phyloP scores from a whole-genome alignment of 164 flowering plant species.

The Aristolochia fimbriata region DNA sequence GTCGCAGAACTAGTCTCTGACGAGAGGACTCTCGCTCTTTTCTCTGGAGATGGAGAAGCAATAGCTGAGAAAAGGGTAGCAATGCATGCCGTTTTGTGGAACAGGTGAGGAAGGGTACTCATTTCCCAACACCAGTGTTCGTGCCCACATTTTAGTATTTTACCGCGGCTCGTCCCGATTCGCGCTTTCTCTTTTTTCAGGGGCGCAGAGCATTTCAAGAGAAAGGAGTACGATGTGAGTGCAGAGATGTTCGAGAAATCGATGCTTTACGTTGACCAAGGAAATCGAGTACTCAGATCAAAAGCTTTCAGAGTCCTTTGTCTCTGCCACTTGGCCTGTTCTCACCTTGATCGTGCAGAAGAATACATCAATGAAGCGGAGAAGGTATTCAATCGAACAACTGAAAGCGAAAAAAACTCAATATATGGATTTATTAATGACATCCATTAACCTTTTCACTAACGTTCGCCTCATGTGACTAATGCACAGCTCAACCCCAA shows the following conservation, averaged over 20 bases:
- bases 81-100: slow-evolving; percentile 90
- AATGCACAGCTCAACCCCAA: slow-evolving; percentile 79
- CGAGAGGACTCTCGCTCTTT: slow-evolving; percentile 67
- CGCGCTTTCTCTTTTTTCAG: too few species aligned
- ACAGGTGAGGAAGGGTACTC: slow-evolving; percentile 32
- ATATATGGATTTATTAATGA: background rate
- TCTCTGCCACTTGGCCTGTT: slow-evolving; percentile 77
- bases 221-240: slow-evolving; percentile 59
- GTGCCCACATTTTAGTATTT: too few species aligned
- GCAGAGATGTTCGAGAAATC: slow-evolving; percentile 87
- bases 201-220: slow-evolving; percentile 69
- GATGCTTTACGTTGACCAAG: slow-evolving; percentile 72
- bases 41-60: slow-evolving; percentile 29
- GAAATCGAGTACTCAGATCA: slow-evolving; percentile 55
- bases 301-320: slow-evolving; percentile 84
- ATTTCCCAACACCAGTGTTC: background rate
- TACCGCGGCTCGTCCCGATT: too few species aligned
- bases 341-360: slow-evolving; percentile 77
- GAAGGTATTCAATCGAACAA: slow-evolving; percentile 38
- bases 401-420: background rate
- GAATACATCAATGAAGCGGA: slow-evolving; percentile 86
- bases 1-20: slow-evolving; percentile 73
- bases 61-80: slow-evolving; percentile 56
- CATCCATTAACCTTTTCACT: background rate
- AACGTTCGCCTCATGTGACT: slow-evolving; percentile 1